Percentiles rank a stretch among this genome's conserved stretches.
These are phyloP conservation scores for Epichloe festucae DNA, from an alignment of 2,329 filamentous ascomycete genomes.

Conservation along the genomic window DNA sequence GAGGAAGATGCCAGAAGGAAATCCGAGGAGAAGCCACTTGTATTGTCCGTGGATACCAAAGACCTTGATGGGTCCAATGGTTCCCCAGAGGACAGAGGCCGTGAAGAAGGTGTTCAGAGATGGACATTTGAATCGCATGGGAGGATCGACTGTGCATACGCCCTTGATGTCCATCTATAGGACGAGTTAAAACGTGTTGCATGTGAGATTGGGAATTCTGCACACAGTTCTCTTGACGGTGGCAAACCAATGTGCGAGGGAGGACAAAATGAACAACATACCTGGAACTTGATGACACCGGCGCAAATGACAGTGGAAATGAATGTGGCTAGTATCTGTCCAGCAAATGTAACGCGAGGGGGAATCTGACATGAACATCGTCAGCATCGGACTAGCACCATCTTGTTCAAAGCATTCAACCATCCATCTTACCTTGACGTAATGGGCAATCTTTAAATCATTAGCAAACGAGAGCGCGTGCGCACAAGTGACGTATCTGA, in stretches of 20 bases:
- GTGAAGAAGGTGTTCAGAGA: constrained; percentile 26
- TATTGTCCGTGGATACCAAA: constrained; percentile 24
- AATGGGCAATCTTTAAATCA: constrained; percentile 26
- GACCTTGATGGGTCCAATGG: constrained; percentile 24
- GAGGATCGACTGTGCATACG: constrained; percentile 24
- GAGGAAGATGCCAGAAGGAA: constrained; percentile 24
- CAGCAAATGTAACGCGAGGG: constrained; percentile 23
- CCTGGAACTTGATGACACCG: constrained; percentile 25
- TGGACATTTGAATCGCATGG: constrained; percentile 25
- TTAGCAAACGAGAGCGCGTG: constrained; percentile 24
- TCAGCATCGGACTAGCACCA: too few species aligned
- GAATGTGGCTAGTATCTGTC: constrained; percentile 22
- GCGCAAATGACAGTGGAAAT: constrained; percentile 21
- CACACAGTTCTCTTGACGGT: too few species aligned
- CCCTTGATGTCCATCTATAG: constrained; percentile 17
- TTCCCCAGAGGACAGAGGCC: constrained; percentile 28
- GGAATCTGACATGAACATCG: constrained; percentile 13
- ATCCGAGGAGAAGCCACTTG: constrained; percentile 25
- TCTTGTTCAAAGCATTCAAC: background rate
- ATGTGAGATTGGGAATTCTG: too few species aligned
- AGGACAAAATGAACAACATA: constrained; percentile 4
- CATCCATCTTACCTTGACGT: constrained; percentile 25
- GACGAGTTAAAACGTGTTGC: too few species aligned
- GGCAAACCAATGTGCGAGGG: too few species aligned
- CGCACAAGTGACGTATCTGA: constrained; percentile 19